Base-by-base conservation (phyloP, 2,329 filamentous ascomycete species). In the Cyphellophora attinorum region DNA sequence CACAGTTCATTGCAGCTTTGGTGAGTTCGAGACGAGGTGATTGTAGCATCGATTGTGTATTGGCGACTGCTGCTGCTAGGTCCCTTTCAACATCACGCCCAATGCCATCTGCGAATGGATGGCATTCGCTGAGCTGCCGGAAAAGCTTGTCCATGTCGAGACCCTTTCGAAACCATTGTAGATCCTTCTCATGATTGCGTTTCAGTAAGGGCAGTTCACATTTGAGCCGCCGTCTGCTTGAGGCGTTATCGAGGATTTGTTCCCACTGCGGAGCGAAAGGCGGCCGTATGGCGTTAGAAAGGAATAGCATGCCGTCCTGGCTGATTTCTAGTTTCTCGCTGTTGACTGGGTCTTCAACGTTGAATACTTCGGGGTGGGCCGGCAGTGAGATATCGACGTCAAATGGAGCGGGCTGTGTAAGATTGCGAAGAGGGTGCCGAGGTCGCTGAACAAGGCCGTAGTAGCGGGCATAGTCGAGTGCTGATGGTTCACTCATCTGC, bases 381-480 rank as follows among this genome's bases (percentile, higher is more conserved):
- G n/a, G n/a, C n/a, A n/a, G n/a, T n/a, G n/a, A n/a, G n/a, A n/a
- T n/a, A n/a, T n/a, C n/a, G n/a, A n/a, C n/a, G n/a, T n/a, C n/a
- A n/a, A n/a, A n/a, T n/a, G n/a, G n/a, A n/a, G n/a, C n/a, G n/a
- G n/a, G n/a, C n/a, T n/a, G n/a, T 23, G 35, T 29, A 6, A 37
- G 21, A 38, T 49, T 19, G 58, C 13, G n/a, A 5, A 18, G 29
- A 3, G 29, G 29, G n/a, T n/a, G n/a, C n/a, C n/a, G n/a, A n/a
- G n/a, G n/a, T n/a, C n/a, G n/a, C 14, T 12, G 18, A 31, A 18
- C 60, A 14, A 70, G 52, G 3, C 58, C 58, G 38, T 68, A 51
- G 31, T 58, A 61, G 15, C 65, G 59, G 13, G 67, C 66, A 42
- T 70, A 72, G 12, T 67, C 60, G 5, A 69, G 49, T 5, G 63